phyloP scores from a whole-genome alignment of 352 stramenopile genomes.

The Globisporangium alternatum region DNA sequence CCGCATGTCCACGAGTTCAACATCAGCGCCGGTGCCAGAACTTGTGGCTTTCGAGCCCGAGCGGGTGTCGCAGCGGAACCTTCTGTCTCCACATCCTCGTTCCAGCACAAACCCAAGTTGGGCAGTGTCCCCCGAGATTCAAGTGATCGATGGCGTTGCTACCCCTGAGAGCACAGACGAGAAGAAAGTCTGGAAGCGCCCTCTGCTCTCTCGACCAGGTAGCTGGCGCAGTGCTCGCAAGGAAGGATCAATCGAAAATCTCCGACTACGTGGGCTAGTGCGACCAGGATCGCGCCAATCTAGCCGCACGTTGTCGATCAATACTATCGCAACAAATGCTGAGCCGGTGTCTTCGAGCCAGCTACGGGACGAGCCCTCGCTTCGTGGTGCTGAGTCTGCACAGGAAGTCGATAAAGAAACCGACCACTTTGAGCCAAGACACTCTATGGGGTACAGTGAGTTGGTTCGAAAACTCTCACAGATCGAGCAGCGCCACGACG shows the following conservation, averaged over 20 bases:
- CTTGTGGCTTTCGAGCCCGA: constrained; percentile 58
- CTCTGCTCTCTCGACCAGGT: constrained; percentile 27
- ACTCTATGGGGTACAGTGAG: constrained; percentile 4
- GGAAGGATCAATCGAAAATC: constrained; percentile 33
- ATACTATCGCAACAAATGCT: constrained; percentile 15
- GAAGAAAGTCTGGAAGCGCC: constrained; percentile 32
- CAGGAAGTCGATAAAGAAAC: constrained; percentile 7
- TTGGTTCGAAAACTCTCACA: constrained; percentile 14
- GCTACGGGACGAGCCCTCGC: constrained; percentile 24
- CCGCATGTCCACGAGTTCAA: constrained; percentile 7
- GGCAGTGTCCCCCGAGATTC: neutral
- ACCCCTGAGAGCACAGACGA: constrained; percentile 30
- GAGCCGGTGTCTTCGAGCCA: constrained; percentile 25
- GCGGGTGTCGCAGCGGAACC: constrained; percentile 57
- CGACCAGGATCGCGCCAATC: constrained; percentile 27
- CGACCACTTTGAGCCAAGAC: neutral
- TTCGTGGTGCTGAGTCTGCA: neutral
- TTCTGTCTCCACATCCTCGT: constrained; percentile 25
- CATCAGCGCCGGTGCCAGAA: constrained; percentile 4
- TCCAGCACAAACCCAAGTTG: neutral
- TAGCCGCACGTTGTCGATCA: constrained; percentile 30
- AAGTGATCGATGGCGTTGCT: constrained; percentile 21
- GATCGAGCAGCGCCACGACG: constrained; percentile 17
- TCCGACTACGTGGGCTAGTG: constrained; percentile 32
- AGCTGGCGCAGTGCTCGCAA: constrained; percentile 54